Conservation (phyloP, 768 basidiomycete genomes). For the Sarcodon aspratus region DNA sequence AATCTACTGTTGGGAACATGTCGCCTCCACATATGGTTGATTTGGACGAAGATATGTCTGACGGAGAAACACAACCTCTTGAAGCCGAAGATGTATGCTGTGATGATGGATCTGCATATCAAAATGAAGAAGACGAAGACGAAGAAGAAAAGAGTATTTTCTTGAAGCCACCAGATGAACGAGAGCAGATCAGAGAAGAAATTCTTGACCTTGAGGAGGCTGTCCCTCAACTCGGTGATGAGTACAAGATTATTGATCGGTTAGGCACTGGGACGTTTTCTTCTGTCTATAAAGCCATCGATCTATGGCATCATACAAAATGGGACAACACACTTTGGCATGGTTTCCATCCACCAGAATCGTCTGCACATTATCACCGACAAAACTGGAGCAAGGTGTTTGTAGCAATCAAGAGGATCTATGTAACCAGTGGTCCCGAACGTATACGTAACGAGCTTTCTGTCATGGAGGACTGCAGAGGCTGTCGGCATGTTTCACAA, state of each 20-base stretch:
- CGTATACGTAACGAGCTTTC: slow-evolving; percentile 88
- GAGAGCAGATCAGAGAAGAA: slow-evolving; percentile 63
- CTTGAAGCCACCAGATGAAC: slow-evolving; percentile 54
- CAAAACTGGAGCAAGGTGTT: slow-evolving; percentile 44
- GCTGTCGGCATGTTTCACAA: slow-evolving; percentile 82
- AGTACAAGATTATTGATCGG: slow-evolving; percentile 80
- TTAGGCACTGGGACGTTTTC: slow-evolving; percentile 98
- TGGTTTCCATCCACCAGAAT: slow-evolving; percentile 46
- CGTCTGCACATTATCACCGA: slow-evolving; percentile 56
- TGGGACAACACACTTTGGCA: slow-evolving; percentile 74
- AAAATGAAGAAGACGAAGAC: slow-evolving; percentile 25
- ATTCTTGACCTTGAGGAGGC: slow-evolving; percentile 57
- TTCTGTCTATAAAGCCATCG: slow-evolving; percentile 96
- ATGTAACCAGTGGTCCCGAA: slow-evolving; percentile 90
- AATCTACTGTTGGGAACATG: neutral
- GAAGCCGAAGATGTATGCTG: slow-evolving; percentile 15
- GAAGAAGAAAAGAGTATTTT: slow-evolving; percentile 48
- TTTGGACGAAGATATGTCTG: slow-evolving; percentile 32
- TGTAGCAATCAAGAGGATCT: slow-evolving; percentile 93
- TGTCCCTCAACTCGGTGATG: slow-evolving; percentile 50
- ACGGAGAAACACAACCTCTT: slow-evolving; percentile 14
- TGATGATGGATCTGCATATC: slow-evolving; percentile 16
- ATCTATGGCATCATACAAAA: slow-evolving; percentile 60
- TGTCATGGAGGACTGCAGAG: slow-evolving; percentile 79
- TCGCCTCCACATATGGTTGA: slow-evolving; percentile 19